phyloP scores from a whole-genome alignment of 179 eudicot species.

The Gypsophila paniculata region DNA sequence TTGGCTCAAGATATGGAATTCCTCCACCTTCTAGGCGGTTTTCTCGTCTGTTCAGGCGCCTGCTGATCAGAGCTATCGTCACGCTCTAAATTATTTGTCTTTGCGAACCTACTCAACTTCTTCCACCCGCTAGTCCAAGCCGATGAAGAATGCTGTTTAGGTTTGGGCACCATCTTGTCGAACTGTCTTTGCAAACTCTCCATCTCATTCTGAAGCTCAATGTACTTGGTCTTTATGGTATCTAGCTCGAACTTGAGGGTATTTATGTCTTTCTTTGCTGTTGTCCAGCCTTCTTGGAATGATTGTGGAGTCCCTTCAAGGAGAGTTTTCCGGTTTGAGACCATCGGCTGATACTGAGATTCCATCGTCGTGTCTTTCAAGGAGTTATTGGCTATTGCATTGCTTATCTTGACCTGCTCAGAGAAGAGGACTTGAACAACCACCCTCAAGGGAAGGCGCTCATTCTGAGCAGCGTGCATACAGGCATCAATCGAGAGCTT shows the following conservation, averaged over 20 bases:
- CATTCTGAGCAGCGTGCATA: constrained; percentile 93
- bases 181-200: constrained; percentile 59
- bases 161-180: constrained; percentile 52
- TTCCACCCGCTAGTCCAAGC: constrained; percentile 78
- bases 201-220: constrained; percentile 65
- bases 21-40: constrained; percentile 76
- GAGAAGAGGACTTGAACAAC: constrained; percentile 97
- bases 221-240: constrained; percentile 61
- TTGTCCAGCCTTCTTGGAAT: constrained; percentile 84
- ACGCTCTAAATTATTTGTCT: constrained; percentile 44
- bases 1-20: constrained; percentile 57
- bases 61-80: constrained; percentile 42
- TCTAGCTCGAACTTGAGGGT: constrained; percentile 77
- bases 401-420: constrained; percentile 76
- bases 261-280: constrained; percentile 78
- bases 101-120: constrained; percentile 60
- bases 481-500: constrained; percentile 90
- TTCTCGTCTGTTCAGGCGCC: constrained; percentile 32
- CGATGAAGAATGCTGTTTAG: constrained; percentile 44
- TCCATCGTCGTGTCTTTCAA: constrained; percentile 41
- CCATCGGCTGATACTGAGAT: constrained; percentile 54
- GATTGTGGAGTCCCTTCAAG: constrained; percentile 81
- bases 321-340: constrained; percentile 53
- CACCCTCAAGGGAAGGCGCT: constrained; percentile 76
- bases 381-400: constrained; percentile 54